phyloP scores from a whole-genome alignment of 805 yeast genomes.

The Zygoascus flipseniorum region DNA sequence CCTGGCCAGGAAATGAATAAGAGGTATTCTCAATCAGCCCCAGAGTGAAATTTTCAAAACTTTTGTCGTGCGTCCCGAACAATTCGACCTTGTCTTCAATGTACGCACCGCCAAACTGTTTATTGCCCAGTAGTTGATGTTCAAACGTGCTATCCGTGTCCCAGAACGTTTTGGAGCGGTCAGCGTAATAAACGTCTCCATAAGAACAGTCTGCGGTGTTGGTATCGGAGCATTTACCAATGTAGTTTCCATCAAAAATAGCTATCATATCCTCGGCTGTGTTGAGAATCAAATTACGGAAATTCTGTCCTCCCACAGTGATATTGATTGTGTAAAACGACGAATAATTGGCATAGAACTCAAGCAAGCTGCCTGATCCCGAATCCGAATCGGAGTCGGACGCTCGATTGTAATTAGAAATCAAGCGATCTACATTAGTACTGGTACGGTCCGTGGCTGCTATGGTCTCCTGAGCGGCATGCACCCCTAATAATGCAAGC shows the following conservation, averaged over 20 bases:
- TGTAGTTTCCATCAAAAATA: neutral
- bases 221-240: neutral
- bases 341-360: neutral
- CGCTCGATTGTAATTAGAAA: too few species aligned
- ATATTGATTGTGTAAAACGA: neutral
- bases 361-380: neutral
- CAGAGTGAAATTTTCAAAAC: slow-evolving; percentile 3
- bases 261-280: neutral
- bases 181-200: neutral
- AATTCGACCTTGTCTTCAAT: slow-evolving; percentile 8
- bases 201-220: neutral
- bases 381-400: too few species aligned
- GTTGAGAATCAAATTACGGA: neutral
- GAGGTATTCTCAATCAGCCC: slow-evolving; percentile 7
- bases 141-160: slow-evolving; percentile 2
- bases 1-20: slow-evolving; percentile 4
- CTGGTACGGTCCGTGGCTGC: too few species aligned
- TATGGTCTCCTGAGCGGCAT: too few species aligned
- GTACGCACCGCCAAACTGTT: slow-evolving; percentile 7
- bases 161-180: neutral
- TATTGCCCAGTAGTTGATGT: slow-evolving; percentile 4
- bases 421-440: too few species aligned
- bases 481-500: too few species aligned
- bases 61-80: neutral
- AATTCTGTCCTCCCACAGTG: neutral